Evolutionary conservation across 2,329 filamentous ascomycete species (phyloP).

Genomic region (Aspergillus nomiae): DNA sequence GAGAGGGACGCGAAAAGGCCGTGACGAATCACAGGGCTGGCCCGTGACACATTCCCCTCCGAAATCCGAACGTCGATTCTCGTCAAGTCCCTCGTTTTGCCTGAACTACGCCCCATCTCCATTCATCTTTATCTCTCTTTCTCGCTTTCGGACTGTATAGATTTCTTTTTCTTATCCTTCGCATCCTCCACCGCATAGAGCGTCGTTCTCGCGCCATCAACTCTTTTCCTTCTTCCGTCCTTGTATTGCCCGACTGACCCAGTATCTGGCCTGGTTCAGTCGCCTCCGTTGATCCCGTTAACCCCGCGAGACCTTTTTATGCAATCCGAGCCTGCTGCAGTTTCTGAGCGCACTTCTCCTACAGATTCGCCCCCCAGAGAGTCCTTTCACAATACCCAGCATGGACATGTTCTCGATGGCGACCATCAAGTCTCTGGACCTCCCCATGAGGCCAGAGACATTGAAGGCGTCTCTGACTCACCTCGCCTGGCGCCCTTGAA

Average conservation of each 20-base stretch:
- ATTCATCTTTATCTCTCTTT: background rate
- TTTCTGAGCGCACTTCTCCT: constrained; percentile 48
- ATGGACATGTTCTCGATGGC: constrained; percentile 58
- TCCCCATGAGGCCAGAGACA: constrained; percentile 42
- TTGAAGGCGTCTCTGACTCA: constrained; percentile 25
- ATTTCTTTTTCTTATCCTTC: constrained; percentile 1
- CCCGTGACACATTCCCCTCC: constrained; percentile 2
- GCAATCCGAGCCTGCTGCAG: constrained; percentile 61
- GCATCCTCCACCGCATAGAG: background rate
- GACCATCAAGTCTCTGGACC: constrained; percentile 47
- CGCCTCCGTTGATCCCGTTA: constrained; percentile 37
- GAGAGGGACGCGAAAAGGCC: constrained; percentile 11
- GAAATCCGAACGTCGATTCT: background rate
- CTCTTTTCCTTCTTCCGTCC: constrained; percentile 8
- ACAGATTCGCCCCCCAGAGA: constrained; percentile 41
- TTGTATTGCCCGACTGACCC: constrained; percentile 50
- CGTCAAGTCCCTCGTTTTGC: constrained; percentile 1
- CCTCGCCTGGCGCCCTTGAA: constrained; percentile 28
- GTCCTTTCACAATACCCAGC: constrained; percentile 50
- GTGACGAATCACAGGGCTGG: constrained; percentile 3
- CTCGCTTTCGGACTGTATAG: background rate
- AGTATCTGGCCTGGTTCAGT: constrained; percentile 57
- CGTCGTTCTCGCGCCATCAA: constrained; percentile 8
- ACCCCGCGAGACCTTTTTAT: constrained; percentile 58
- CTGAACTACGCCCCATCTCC: background rate